Evolutionary conservation across 192 early-diverging fungal species (phyloP).

Genomic region (Coemansia sp.): DNA sequence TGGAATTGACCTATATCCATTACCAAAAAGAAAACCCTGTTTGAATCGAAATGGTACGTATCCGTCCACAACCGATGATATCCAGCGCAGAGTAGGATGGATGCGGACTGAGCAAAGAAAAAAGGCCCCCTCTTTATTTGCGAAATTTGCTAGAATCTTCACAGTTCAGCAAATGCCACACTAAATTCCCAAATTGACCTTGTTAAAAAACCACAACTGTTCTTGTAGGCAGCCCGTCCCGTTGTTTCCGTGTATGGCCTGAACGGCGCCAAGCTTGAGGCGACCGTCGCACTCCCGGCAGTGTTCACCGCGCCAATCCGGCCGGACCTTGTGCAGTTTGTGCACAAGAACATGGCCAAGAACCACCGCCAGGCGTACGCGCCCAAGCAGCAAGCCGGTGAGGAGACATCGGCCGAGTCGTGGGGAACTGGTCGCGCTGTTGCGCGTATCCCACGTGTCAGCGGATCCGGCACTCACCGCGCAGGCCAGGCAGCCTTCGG

Average conservation of each 20-base stretch:
- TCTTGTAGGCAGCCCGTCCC: slow-evolving; percentile 66
- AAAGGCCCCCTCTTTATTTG: no score
- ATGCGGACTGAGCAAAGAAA: not conserved
- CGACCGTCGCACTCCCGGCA: slow-evolving; percentile 79
- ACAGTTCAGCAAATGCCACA: not conserved
- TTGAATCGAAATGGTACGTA: slow-evolving; percentile 13
- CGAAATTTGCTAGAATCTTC: not conserved
- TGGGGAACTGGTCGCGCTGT: slow-evolving; percentile 99
- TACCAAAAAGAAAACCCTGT: not conserved
- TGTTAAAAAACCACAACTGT: no score
- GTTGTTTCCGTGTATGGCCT: slow-evolving; percentile 88
- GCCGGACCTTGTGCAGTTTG: slow-evolving; percentile 91
- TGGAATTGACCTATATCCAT: not conserved
- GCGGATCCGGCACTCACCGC: slow-evolving; percentile 93
- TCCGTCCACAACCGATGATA: not conserved
- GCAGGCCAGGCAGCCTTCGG: slow-evolving; percentile 98
- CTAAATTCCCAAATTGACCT: no score
- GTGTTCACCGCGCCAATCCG: slow-evolving; percentile 97
- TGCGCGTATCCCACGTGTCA: slow-evolving; percentile 98
- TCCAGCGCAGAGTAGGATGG: not conserved
- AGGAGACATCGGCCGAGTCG: slow-evolving; percentile 97
- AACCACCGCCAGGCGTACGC: slow-evolving; percentile 98
- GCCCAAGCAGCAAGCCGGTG: slow-evolving; percentile 93
- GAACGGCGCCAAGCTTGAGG: slow-evolving; percentile 68
- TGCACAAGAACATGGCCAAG: slow-evolving; percentile 98